These are phyloP conservation scores for Globisporangium parvum DNA, from an alignment of 352 stramenopile genomes.

Conservation along the genomic window DNA sequence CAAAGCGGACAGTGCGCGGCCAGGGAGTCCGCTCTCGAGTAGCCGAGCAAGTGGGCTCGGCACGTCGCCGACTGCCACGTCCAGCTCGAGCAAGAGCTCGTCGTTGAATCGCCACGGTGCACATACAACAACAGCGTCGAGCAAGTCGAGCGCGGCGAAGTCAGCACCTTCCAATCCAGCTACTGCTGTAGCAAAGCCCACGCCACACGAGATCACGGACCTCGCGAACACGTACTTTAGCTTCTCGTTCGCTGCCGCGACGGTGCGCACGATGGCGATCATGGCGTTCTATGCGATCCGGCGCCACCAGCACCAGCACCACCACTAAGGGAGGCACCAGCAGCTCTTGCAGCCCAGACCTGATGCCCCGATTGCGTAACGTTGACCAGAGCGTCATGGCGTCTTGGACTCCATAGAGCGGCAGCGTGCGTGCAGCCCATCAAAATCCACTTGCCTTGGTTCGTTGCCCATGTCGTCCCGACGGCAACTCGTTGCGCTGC, in stretches of 20 bases:
- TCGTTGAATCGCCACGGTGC: no score
- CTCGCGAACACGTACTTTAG: slow-evolving; percentile 13
- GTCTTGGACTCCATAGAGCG: no score
- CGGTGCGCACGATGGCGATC: slow-evolving; percentile 13
- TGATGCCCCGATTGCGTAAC: no score
- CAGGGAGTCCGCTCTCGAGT: neutral
- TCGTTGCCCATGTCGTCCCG: no score
- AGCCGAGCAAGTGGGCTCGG: neutral
- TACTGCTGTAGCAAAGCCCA: neutral
- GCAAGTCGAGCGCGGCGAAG: neutral
- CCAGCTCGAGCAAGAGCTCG: neutral
- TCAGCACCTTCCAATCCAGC: neutral
- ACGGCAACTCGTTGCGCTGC: no score
- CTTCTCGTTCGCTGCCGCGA: slow-evolving; percentile 13
- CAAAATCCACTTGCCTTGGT: slow-evolving; percentile 12
- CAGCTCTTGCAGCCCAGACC: neutral
- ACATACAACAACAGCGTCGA: neutral
- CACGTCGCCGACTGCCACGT: neutral
- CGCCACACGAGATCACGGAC: slow-evolving; percentile 6
- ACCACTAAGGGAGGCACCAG: slow-evolving; percentile 16
- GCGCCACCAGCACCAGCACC: slow-evolving; percentile 38
- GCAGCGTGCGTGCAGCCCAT: neutral
- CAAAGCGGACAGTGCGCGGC: slow-evolving; percentile 2
- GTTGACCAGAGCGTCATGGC: no score
- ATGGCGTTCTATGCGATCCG: slow-evolving; percentile 15